Conservation (phyloP, 2,329 filamentous ascomycete genomes). For the Trematosphaeria pertusa region DNA sequence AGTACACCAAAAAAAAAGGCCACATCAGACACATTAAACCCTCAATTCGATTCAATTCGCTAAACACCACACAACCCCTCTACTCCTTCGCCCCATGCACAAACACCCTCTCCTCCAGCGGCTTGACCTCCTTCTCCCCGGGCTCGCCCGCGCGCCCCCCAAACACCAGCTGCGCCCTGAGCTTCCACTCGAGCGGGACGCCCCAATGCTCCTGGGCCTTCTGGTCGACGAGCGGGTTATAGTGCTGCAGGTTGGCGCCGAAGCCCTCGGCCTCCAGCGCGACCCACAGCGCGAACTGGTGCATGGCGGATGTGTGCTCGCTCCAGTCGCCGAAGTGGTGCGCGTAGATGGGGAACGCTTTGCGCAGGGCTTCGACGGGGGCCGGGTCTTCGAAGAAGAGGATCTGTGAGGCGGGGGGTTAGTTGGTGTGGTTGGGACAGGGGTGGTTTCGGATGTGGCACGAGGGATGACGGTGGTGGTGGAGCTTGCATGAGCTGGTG, state of each 20-base stretch:
- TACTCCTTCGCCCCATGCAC: slow-evolving; percentile 47
- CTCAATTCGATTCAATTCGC: neutral
- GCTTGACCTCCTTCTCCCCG: slow-evolving; percentile 69
- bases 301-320: slow-evolving; percentile 79
- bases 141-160: slow-evolving; percentile 65
- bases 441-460: no score
- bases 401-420: no score
- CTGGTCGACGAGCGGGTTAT: slow-evolving; percentile 84
- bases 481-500: slow-evolving; percentile 26
- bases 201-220: slow-evolving; percentile 74
- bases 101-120: slow-evolving; percentile 68
- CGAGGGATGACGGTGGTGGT: slow-evolving; percentile 10
- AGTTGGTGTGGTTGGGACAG: no score
- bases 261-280: slow-evolving; percentile 83
- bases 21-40: no score
- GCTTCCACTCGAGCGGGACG: slow-evolving; percentile 74
- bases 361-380: slow-evolving; percentile 70
- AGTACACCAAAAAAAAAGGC: no score
- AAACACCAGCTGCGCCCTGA: slow-evolving; percentile 86
- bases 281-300: slow-evolving; percentile 81
- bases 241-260: slow-evolving; percentile 90
- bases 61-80: neutral
- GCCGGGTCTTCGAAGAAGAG: slow-evolving; percentile 86
- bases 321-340: slow-evolving; percentile 82
- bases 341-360: slow-evolving; percentile 74